phyloP scores from a whole-genome alignment of 2,329 filamentous ascomycete genomes.

The Apiospora aurea region DNA sequence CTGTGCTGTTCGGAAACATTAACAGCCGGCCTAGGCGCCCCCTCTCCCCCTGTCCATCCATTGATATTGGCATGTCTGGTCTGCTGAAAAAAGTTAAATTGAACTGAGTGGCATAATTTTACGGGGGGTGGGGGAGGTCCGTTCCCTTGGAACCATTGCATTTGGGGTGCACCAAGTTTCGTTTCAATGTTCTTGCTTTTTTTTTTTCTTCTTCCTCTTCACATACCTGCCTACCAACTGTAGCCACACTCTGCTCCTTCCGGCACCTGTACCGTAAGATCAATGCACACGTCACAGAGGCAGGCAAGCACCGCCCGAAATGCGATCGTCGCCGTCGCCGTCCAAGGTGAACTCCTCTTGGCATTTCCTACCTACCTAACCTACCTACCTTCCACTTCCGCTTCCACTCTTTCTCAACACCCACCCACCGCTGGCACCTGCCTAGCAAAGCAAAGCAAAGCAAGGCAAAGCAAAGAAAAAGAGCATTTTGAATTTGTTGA shows the following conservation, averaged over 20 bases:
- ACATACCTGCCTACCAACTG: too few species aligned
- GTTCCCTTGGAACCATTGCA: slow-evolving; percentile 11
- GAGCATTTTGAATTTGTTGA: slow-evolving; percentile 8
- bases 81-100: slow-evolving; percentile 19
- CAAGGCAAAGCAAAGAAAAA: slow-evolving; percentile 5
- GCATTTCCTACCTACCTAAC: background rate
- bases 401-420: background rate
- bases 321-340: slow-evolving; percentile 8
- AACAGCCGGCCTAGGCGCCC: slow-evolving; percentile 23
- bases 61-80: slow-evolving; percentile 19
- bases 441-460: background rate
- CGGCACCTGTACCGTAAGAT: background rate
- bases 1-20: slow-evolving; percentile 27
- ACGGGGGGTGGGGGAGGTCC: slow-evolving; percentile 18
- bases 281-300: slow-evolving; percentile 9
- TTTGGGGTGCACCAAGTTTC: background rate
- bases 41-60: too few species aligned
- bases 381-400: too few species aligned
- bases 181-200: background rate
- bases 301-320: background rate
- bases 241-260: background rate
- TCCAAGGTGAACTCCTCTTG: background rate
- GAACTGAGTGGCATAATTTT: slow-evolving; percentile 22
- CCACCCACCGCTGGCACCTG: background rate
- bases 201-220: background rate